These are phyloP conservation scores for Austropuccinia psidii DNA, from an alignment of 1,284 basidiomycete genomes.

Conservation along the genomic window DNA sequence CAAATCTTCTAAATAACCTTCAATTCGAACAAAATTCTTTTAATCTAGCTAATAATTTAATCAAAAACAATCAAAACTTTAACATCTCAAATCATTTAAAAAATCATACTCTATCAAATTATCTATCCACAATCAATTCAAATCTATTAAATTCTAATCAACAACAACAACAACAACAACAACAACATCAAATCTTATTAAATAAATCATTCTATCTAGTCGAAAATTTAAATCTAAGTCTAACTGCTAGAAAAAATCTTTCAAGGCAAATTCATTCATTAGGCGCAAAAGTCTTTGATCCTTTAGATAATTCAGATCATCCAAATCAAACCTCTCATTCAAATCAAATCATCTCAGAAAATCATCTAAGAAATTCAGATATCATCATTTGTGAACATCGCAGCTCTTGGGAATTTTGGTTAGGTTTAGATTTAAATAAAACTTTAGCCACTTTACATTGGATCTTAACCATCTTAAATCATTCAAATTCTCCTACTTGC, in stretches of 20 bases:
- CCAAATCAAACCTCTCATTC: not conserved
- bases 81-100: not conserved
- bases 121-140: conserved; percentile 1
- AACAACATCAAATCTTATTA: not conserved
- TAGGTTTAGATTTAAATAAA: conserved; percentile 1
- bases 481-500: not conserved
- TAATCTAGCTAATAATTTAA: not conserved
- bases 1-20: not conserved
- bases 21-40: not conserved
- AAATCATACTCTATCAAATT: conserved; percentile 14
- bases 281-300: conserved; percentile 32
- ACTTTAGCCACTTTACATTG: conserved; percentile 19
- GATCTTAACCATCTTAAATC: conserved; percentile 20
- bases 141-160: conserved; percentile 12
- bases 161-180: not conserved
- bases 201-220: conserved; percentile 17
- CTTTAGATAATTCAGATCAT: not conserved
- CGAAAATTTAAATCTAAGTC: conserved; percentile 8
- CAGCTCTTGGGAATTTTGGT: conserved; percentile 33
- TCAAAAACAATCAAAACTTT: not conserved
- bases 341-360: no score
- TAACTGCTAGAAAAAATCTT: not conserved
- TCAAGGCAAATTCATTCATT: not conserved
- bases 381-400: conserved; percentile 15
- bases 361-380: not conserved